phyloP scores from a whole-genome alignment of 129 eudicot species.

The Artemisia tridentata region DNA sequence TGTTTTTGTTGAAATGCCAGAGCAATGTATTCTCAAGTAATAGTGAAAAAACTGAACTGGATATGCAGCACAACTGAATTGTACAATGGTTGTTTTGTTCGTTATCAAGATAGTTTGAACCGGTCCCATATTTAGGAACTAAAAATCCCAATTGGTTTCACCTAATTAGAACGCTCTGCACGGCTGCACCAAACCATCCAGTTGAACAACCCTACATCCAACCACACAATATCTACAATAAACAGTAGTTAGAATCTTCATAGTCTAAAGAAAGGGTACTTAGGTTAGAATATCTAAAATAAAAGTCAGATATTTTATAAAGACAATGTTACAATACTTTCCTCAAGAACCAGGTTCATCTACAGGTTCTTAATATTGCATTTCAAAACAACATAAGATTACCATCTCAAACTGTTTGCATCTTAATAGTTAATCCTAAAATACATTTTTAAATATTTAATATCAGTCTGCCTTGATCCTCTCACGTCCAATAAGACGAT shows the following conservation, averaged over 20 bases:
- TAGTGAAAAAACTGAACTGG: too few species aligned
- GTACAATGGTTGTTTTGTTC: too few species aligned
- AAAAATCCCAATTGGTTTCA: too few species aligned
- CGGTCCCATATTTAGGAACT: too few species aligned
- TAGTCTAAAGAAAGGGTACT: not conserved
- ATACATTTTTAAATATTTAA: not conserved
- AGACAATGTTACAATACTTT: constrained; percentile 2
- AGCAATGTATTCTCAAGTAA: too few species aligned
- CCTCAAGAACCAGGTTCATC: constrained; percentile 5
- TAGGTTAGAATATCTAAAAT: not conserved
- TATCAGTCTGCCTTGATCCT: constrained; percentile 46
- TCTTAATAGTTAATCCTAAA: not conserved
- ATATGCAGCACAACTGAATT: too few species aligned
- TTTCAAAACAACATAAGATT: constrained; percentile 13
- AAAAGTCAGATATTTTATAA: not conserved
- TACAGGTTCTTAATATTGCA: constrained; percentile 5
- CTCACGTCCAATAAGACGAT: constrained; percentile 48
- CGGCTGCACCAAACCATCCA: too few species aligned
- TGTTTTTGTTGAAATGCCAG: too few species aligned
- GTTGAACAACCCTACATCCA: too few species aligned
- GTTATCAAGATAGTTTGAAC: too few species aligned
- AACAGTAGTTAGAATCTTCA: not conserved
- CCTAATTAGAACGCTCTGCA: too few species aligned
- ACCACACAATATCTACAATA: not conserved
- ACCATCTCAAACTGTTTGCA: constrained; percentile 21